Percentiles rank a stretch among this genome's conserved stretches.
Evolutionary conservation across 495 filamentous ascomycete genomes (phyloP).

Genomic region (Cudoniella acicularis): DNA sequence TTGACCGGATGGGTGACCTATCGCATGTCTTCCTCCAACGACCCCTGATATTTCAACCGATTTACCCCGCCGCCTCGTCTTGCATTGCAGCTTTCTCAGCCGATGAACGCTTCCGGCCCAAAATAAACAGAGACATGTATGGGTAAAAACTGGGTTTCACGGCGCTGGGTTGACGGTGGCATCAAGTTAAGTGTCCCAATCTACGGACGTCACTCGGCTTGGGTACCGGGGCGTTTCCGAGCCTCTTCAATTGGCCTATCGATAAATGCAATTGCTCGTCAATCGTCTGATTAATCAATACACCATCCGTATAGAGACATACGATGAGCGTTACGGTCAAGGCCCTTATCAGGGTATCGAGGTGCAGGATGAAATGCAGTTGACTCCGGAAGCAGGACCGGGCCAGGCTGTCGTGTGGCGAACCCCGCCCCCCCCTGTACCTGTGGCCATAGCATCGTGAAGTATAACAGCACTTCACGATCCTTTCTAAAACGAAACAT

Average conservation of each 20-base stretch:
- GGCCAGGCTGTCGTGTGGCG: background rate
- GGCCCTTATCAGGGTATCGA: slow-evolving; percentile 4
- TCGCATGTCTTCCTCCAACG: background rate
- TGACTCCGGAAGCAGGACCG: no score
- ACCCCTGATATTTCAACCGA: background rate
- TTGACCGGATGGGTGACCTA: background rate
- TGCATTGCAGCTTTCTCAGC: background rate
- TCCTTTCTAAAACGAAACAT: background rate
- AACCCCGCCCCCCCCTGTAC: background rate
- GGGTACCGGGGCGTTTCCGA: background rate
- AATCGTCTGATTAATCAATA: background rate
- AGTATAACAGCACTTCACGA: background rate
- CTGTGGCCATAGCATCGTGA: background rate
- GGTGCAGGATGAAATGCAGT: background rate
- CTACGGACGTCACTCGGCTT: background rate
- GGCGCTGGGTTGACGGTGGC: slow-evolving; percentile 1
- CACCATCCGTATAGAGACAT: background rate
- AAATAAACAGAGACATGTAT: background rate
- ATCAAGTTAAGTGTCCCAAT: background rate
- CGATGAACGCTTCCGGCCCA: background rate
- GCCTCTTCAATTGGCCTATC: background rate
- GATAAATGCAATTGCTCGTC: background rate
- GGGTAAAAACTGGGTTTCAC: background rate
- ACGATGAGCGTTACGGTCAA: slow-evolving; percentile 4
- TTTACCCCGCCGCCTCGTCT: background rate